A percentile compares a stretch with the other conserved stretches of the same genome.
These are phyloP conservation scores for Chlorella sorokiniana DNA, from an alignment of 139 green algal species.

Conservation along the genomic window DNA sequence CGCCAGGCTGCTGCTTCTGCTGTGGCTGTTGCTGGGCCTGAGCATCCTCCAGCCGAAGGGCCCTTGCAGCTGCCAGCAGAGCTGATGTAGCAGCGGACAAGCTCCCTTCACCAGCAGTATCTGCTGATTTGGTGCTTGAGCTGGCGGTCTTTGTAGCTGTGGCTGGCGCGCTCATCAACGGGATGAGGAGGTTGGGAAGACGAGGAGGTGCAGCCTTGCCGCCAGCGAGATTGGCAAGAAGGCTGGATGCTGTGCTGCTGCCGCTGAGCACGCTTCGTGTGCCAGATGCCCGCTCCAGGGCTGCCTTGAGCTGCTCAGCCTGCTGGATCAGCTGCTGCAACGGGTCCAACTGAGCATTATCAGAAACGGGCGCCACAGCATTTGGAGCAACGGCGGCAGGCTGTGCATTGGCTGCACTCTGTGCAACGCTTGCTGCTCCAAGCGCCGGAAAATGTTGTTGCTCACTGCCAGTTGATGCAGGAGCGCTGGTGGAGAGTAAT, in stretches of 20 bases:
- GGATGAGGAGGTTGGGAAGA: constrained; percentile 20
- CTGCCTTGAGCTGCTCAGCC: constrained; percentile 13
- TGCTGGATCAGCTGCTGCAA: constrained; percentile 27
- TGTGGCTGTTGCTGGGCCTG: not conserved
- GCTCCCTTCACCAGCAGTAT: not conserved
- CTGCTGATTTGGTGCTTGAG: not conserved
- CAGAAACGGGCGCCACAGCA: too few relatives aligned
- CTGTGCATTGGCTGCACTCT: too few relatives aligned
- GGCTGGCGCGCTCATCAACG: not conserved
- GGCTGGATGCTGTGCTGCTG: not conserved
- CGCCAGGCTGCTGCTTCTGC: not conserved
- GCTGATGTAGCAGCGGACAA: not conserved
- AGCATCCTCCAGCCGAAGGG: not conserved
- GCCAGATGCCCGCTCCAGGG: constrained; percentile 14
- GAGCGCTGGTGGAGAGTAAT: too few relatives aligned
- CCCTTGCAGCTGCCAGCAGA: constrained; percentile 1
- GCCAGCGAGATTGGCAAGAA: not conserved
- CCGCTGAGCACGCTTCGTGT: not conserved
- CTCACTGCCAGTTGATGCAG: too few relatives aligned
- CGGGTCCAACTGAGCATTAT: not conserved
- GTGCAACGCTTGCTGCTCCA: too few relatives aligned
- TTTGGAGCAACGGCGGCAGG: too few relatives aligned
- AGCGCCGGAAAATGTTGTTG: too few relatives aligned
- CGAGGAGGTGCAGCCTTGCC: not conserved
- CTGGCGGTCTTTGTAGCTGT: not conserved